These are phyloP conservation scores for Solanum etuberosum DNA, from an alignment of 257 asterid species.

Conservation along the genomic window DNA sequence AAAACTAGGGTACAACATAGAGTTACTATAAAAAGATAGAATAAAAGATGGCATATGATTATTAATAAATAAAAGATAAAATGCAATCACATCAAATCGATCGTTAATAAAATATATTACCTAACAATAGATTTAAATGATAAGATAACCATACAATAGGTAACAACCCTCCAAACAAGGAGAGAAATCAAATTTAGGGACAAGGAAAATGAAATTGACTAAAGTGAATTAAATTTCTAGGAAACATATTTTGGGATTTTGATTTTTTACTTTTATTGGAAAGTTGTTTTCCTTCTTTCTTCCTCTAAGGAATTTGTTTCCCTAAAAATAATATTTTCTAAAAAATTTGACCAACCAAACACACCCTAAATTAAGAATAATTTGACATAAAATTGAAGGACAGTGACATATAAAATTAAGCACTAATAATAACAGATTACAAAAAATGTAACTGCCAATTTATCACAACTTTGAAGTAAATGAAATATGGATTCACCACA, in stretches of 20 bases:
- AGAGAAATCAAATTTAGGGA: background rate
- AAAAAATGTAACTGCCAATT: background rate
- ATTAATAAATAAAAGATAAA: no score
- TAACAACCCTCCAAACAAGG: background rate
- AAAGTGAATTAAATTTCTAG: background rate
- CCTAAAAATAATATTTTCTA: background rate
- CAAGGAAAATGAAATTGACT: background rate
- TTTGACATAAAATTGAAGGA: background rate
- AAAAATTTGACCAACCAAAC: background rate
- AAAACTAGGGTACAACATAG: no score
- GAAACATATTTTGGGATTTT: background rate
- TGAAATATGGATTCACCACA: background rate
- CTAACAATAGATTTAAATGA: rapidly evolving
- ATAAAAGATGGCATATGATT: no score
- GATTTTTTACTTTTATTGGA: no score
- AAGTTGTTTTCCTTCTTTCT: background rate
- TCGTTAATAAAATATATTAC: no score
- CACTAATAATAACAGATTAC: background rate
- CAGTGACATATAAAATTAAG: background rate
- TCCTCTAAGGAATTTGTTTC: no score
- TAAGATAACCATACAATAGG: no score
- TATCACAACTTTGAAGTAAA: background rate
- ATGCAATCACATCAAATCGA: background rate
- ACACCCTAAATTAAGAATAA: background rate
- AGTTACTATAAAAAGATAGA: no score